Evolutionary conservation across 805 yeast genomes (phyloP).

Genomic region (Ogataea methanolica): DNA sequence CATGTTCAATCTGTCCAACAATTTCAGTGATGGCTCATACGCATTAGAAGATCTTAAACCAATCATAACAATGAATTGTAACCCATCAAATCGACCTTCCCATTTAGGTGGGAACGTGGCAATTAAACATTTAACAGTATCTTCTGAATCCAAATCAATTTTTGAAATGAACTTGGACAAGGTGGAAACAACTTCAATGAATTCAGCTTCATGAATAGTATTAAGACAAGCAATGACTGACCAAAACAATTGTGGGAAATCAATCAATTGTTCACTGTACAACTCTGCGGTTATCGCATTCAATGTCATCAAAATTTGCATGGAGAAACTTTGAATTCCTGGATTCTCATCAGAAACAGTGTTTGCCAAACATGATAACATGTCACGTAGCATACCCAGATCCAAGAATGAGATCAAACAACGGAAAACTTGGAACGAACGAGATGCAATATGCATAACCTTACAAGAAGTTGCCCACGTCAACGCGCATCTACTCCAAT

Average conservation of each 20-base stretch:
- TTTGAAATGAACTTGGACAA: conserved; percentile 79
- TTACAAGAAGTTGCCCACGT: conserved; percentile 98
- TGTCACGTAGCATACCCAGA: conserved; percentile 83
- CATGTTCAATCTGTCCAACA: conserved; percentile 66
- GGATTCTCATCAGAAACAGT: conserved; percentile 85
- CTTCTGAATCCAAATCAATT: conserved; percentile 80
- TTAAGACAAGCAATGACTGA: conserved; percentile 86
- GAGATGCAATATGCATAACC: conserved; percentile 92
- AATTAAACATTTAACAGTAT: conserved; percentile 75
- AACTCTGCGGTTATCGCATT: conserved; percentile 88
- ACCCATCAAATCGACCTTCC: conserved; percentile 92
- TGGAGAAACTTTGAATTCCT: conserved; percentile 93
- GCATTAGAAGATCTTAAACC: conserved; percentile 83
- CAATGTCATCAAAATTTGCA: conserved; percentile 95
- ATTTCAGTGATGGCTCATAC: conserved; percentile 68
- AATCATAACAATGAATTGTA: conserved; percentile 71
- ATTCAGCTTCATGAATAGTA: conserved; percentile 90
- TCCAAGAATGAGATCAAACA: conserved; percentile 78
- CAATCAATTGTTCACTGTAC: conserved; percentile 70
- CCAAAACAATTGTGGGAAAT: conserved; percentile 95
- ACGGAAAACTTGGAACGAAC: conserved; percentile 91
- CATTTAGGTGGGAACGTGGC: conserved; percentile 91
- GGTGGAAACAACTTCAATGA: conserved; percentile 79
- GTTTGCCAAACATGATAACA: conserved; percentile 88
- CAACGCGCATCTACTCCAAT: conserved; percentile 82